Base-by-base conservation (phyloP, 2,329 filamentous ascomycete species). In the Colletotrichum sublineola region DNA sequence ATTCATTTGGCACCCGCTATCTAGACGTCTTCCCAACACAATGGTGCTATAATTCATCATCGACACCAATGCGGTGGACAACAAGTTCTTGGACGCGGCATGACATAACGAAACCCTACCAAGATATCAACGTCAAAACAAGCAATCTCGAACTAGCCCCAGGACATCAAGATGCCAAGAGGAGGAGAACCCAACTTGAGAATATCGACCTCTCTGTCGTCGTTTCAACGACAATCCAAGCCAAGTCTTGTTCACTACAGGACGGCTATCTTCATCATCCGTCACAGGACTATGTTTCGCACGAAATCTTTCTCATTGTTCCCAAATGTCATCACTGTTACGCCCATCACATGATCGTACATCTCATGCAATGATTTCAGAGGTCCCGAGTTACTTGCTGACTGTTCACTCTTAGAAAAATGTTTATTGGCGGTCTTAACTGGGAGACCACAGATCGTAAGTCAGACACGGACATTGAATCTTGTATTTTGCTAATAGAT, bases 381-480 rank as follows among this genome's bases (percentile, higher is more conserved):
- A 33, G 18, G 8, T 31, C 42, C 14, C 3, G 11, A 20, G 60
- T 61, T 38, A 18, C 18, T 42, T 69, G 52, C 65, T 74, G 53
- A 74, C 58, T 33, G 42, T 36, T 14, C 12, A 33, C n/a, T 9
- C 15, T n/a, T 84, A 99, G 96, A 79, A 99, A 99, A 86, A 99
- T 99, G 96, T 99, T 99, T 79, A 99, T 99, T 83, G 96, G 96
- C 78, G 96, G 96, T 52, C 86, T 99, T 67, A 99, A 99, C 81
- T 99, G 96, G 96, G 96, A 99, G 84, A 99, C 96, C 20, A 98
- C 96, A 68, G 96, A 98, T 85, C 92, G 96, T 98, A 91, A 88
- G 95, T 55, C 31, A 38, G 15, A 7, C 46, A 5, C 24, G 46
- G 55, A 11, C 9, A 38, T 50, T 48, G 53, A 15, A n/a, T 44